These are phyloP conservation scores for Talaromyces sp. DNA, from an alignment of 2,329 filamentous ascomycete species.

Conservation along the genomic window DNA sequence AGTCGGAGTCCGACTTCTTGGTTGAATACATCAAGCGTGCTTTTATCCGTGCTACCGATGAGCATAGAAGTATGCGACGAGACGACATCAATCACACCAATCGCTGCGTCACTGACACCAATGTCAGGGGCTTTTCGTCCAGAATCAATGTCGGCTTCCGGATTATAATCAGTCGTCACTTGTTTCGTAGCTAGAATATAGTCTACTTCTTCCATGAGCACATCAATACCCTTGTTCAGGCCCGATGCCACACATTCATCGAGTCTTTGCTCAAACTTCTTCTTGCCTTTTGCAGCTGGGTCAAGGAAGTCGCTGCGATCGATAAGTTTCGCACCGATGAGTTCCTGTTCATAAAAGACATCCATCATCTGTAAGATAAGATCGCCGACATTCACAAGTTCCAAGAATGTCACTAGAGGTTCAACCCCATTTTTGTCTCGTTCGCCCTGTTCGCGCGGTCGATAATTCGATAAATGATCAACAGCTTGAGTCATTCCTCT, in stretches of 20 bases:
- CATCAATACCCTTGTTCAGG: conserved; percentile 95
- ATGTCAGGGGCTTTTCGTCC: conserved; percentile 35
- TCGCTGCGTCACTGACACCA: conserved; percentile 74
- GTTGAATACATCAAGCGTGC: conserved; percentile 97
- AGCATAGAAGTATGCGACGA: conserved; percentile 89
- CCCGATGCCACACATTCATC: conserved; percentile 95
- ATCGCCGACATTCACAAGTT: conserved; percentile 96
- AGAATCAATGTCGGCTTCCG: conserved; percentile 44
- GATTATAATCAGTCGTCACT: conserved; percentile 84
- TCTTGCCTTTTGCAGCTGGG: conserved; percentile 88
- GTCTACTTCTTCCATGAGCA: conserved; percentile 97
- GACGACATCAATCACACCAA: conserved; percentile 77
- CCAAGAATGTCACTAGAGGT: conserved; percentile 90
- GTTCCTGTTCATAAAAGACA: conserved; percentile 95
- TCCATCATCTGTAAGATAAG: conserved; percentile 98
- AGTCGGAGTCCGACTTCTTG: conserved; percentile 92
- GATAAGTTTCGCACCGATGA: conserved; percentile 74
- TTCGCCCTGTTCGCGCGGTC: conserved; percentile 69
- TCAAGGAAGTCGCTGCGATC: conserved; percentile 94
- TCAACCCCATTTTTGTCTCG: conserved; percentile 69
- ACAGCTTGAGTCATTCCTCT: conserved; percentile 93
- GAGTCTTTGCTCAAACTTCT: conserved; percentile 97
- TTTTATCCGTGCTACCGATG: conserved; percentile 92
- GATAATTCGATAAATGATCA: conserved; percentile 83
- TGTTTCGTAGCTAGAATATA: conserved; percentile 90